Evolutionary conservation across 2,329 filamentous ascomycete genomes (phyloP), one percentile per base, ranked within the genome.

Genomic region (Penicillium sp.): DNA sequence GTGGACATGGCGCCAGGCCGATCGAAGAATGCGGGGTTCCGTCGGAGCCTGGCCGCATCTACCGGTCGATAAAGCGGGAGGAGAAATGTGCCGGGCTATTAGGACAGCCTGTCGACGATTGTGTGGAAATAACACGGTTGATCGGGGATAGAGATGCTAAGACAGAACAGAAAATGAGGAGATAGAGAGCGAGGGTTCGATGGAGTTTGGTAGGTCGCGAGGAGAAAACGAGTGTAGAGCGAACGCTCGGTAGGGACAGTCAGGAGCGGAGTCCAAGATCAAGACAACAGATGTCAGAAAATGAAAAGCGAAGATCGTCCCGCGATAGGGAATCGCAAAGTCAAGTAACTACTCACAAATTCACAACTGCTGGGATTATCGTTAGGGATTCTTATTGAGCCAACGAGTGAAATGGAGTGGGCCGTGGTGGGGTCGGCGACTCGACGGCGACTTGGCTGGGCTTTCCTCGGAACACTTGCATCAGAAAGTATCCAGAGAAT

Each of bases 1-100:
- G 70, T 71, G 27, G 75, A 70, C 76, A 78, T 66, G 68, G 69
- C 67, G 62, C 69, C 65, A 62, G 68, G 69, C 66, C 65, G 62
- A 49, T 55, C 19, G 55, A 59, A 63, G 49, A 57, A 60, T 56
- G 61, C 47, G 58, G 52, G 47, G 44, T 43, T 22, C 16, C n/a
- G 24, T 27, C 40, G 22, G 50, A 52, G 40, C 41, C 49, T 59
- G 60, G 33, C 46, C 47, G 53, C 47, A 46, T 55, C 46, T 55
- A 59, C 50, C 54, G 18, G 60, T 43, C 57, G 43, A 51, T 16
- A 36, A 18, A 9, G 31, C 18, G n/a, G 24, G n/a, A 46, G 39
- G 49, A 13, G 35, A 16, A 6, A 16, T 27, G 35, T 16, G 13
- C 14, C 19, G 37, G 53, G 46, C 6, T 18, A 33, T 40, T 4